phyloP scores from a whole-genome alignment of 768 basidiomycete species.

The Pleurotus ostreatus region DNA sequence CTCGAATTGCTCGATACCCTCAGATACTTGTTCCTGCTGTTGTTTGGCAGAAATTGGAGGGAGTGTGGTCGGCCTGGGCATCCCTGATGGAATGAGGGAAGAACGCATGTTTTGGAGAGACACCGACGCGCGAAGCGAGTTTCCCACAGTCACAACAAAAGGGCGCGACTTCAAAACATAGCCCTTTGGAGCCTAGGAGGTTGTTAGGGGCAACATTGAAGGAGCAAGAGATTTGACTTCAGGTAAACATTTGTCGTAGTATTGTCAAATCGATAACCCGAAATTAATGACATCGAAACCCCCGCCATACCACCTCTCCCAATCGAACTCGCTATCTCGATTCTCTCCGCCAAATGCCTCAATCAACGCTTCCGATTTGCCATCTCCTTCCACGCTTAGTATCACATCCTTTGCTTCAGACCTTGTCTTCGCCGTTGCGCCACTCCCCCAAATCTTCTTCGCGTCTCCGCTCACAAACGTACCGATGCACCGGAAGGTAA shows the following conservation, averaged over 20 bases:
- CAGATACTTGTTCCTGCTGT: slow-evolving; percentile 76
- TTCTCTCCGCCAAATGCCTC: slow-evolving; percentile 74
- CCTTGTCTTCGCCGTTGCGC: slow-evolving; percentile 58
- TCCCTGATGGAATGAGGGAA: slow-evolving; percentile 21
- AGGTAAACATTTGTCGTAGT: too few species aligned
- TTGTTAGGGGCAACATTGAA: too few species aligned
- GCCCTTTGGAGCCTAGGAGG: too few species aligned
- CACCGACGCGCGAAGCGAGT: too few species aligned
- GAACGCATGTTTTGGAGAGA: not conserved
- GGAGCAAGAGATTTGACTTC: too few species aligned
- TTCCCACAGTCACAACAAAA: not conserved
- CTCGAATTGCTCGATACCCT: slow-evolving; percentile 88
- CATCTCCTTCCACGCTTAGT: slow-evolving; percentile 43
- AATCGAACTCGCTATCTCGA: slow-evolving; percentile 63
- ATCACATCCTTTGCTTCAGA: slow-evolving; percentile 53
- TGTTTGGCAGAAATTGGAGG: slow-evolving; percentile 64
- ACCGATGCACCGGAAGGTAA: slow-evolving; percentile 77
- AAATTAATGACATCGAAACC: slow-evolving; percentile 73
- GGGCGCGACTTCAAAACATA: not conserved
- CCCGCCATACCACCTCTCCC: slow-evolving; percentile 59
- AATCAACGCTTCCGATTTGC: slow-evolving; percentile 33
- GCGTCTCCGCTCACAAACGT: slow-evolving; percentile 61
- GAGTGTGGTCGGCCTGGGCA: slow-evolving; percentile 62
- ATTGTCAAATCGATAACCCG: not conserved
- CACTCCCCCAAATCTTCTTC: slow-evolving; percentile 65